phyloP scores from a whole-genome alignment of 1,284 basidiomycete genomes.

The Naganishia sp. region DNA sequence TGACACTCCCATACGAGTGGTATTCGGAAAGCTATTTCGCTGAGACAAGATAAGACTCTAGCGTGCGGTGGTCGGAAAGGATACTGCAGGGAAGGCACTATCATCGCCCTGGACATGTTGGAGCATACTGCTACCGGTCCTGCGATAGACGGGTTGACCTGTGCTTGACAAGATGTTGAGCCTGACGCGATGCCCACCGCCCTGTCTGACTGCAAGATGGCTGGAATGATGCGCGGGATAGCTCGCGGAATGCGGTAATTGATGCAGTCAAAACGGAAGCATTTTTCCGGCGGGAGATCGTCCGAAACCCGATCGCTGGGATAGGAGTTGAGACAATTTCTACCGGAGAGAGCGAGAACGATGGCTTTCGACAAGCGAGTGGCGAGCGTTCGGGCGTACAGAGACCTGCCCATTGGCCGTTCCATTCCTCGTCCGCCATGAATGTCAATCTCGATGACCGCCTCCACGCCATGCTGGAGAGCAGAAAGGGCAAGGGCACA shows the following conservation, averaged over 20 bases:
- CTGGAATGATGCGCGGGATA: no score
- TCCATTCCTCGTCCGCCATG: not conserved
- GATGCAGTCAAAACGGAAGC: constrained; percentile 2
- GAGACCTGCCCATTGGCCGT: not conserved
- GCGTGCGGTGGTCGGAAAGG: not conserved
- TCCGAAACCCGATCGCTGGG: not conserved
- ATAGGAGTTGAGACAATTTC: not conserved
- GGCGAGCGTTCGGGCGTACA: no score
- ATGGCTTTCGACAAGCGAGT: no score
- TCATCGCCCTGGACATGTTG: no score
- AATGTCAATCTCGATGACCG: constrained; percentile 37
- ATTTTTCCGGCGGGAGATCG: not conserved
- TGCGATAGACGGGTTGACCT: not conserved
- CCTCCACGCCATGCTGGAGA: constrained; percentile 38
- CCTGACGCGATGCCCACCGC: not conserved
- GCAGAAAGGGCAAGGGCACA: constrained; percentile 42
- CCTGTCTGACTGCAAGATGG: no score
- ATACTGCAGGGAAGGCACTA: not conserved
- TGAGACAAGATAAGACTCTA: not conserved
- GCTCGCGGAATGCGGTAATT: no score
- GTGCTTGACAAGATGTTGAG: no score
- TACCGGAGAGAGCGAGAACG: not conserved
- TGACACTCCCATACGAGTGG: not conserved
- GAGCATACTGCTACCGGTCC: not conserved
- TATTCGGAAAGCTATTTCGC: not conserved